Evolutionary conservation across 2,329 filamentous ascomycete genomes (phyloP).

Genomic region (Helotiales sp.): DNA sequence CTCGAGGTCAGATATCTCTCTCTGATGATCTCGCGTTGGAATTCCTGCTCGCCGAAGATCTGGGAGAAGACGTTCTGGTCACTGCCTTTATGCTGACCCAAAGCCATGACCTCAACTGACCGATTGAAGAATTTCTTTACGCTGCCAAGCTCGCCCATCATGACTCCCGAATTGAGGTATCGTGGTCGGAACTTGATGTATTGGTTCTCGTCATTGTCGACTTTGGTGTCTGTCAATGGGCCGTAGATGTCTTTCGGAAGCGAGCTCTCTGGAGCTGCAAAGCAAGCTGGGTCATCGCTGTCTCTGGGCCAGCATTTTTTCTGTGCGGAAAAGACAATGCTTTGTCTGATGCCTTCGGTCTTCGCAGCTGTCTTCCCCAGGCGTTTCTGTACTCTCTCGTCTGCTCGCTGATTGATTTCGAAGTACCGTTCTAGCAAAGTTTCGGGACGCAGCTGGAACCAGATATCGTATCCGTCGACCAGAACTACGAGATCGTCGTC

Average conservation of each 20-base stretch:
- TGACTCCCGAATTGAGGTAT: constrained; percentile 54
- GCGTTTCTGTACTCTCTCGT: not conserved
- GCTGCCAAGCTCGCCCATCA: constrained; percentile 56
- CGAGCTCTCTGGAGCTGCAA: constrained; percentile 55
- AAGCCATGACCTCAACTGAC: constrained; percentile 20
- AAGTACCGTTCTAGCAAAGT: constrained; percentile 60
- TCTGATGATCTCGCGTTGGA: constrained; percentile 44
- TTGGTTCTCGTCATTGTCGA: constrained; percentile 31
- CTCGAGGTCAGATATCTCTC: not conserved
- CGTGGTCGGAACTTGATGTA: constrained; percentile 49
- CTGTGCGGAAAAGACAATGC: not conserved
- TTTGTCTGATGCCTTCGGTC: not conserved
- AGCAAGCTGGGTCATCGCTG: constrained; percentile 54
- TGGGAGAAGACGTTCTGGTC: constrained; percentile 48
- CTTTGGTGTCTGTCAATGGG: constrained; percentile 46
- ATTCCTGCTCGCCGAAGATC: constrained; percentile 59
- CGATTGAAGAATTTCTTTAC: constrained; percentile 47
- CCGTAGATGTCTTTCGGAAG: constrained; percentile 56
- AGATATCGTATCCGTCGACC: constrained; percentile 52
- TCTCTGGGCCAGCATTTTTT: not conserved
- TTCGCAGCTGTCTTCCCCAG: not conserved
- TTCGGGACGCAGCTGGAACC: constrained; percentile 62
- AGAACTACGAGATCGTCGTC: constrained; percentile 61
- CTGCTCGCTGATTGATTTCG: constrained; percentile 16
- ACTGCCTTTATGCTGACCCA: not conserved